Evolutionary conservation across 1,284 basidiomycete species (phyloP).

Genomic region (Phellopilus nigrolimitatus): DNA sequence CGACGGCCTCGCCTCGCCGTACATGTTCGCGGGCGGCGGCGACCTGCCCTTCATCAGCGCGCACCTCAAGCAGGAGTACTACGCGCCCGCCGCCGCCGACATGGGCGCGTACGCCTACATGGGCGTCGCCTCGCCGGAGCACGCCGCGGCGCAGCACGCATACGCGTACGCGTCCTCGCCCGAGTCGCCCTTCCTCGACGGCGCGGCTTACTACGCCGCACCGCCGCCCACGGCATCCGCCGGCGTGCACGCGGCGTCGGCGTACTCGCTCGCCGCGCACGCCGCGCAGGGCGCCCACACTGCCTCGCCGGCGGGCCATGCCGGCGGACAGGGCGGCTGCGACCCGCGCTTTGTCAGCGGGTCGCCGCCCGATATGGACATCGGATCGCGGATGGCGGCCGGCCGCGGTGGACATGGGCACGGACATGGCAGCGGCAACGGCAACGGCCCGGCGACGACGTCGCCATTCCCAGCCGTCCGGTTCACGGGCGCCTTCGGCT

Average conservation of each 20-base stretch:
- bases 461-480: neutral
- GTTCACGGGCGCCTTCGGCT: constrained; percentile 16
- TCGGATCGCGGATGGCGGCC: constrained; percentile 6
- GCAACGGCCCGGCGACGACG: neutral
- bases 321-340: constrained; percentile 14
- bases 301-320: neutral
- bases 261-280: constrained; percentile 1
- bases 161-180: constrained; percentile 15
- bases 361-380: constrained; percentile 15
- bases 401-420: too few relatives aligned
- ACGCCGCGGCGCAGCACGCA: constrained; percentile 8
- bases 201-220: constrained; percentile 16
- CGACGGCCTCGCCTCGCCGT: constrained; percentile 11
- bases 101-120: constrained; percentile 10
- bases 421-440: neutral
- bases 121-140: constrained; percentile 2
- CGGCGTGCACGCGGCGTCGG: neutral
- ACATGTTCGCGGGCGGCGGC: constrained; percentile 7
- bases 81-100: constrained; percentile 1
- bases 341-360: constrained; percentile 21
- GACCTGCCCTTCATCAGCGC: constrained; percentile 15
- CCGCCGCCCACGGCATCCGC: constrained; percentile 13
- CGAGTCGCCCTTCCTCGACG: constrained; percentile 17
- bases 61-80: constrained; percentile 16
- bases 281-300: constrained; percentile 1